Conservation (phyloP, 179 eudicot genomes). For the Camellia oleifera region DNA sequence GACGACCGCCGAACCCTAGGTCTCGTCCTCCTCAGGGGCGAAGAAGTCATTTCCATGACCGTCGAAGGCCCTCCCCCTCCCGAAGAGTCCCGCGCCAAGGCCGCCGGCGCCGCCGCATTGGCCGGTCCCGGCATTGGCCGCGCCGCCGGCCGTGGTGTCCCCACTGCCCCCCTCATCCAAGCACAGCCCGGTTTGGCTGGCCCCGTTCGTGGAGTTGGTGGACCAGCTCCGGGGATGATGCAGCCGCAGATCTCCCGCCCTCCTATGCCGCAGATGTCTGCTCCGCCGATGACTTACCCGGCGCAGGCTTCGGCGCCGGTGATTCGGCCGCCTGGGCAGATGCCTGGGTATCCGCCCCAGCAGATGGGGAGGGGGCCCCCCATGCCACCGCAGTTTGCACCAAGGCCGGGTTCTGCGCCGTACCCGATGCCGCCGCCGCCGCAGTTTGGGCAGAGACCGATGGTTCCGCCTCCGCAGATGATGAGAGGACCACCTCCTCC, state of each 20-base stretch:
- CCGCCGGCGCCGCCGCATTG: too few relatives aligned
- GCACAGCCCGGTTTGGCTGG: slow-evolving; percentile 36
- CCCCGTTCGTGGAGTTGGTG: slow-evolving; percentile 84
- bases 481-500: slow-evolving; percentile 64
- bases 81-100: slow-evolving; percentile 36
- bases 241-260: slow-evolving; percentile 93
- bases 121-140: too few relatives aligned
- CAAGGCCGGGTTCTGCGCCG: slow-evolving; percentile 46
- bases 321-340: slow-evolving; percentile 64
- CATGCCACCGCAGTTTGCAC: slow-evolving; percentile 47
- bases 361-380: slow-evolving; percentile 17
- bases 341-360: slow-evolving; percentile 33
- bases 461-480: slow-evolving; percentile 59
- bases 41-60: slow-evolving; percentile 78
- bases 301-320: slow-evolving; percentile 52
- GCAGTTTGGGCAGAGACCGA: slow-evolving; percentile 63
- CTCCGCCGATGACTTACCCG: slow-evolving; percentile 41
- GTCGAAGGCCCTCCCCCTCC: slow-evolving; percentile 92
- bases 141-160: slow-evolving; percentile 1
- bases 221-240: slow-evolving; percentile 92
- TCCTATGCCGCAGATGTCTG: slow-evolving; percentile 41
- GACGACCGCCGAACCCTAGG: slow-evolving; percentile 85
- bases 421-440: slow-evolving; percentile 43
- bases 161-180: slow-evolving; percentile 16
- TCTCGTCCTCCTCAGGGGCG: slow-evolving; percentile 73